A percentile compares a stretch with the other conserved stretches of the same genome.
phyloP scores from a whole-genome alignment of 1,139 yeast genomes.

The Entelexis sorbosivorans region DNA sequence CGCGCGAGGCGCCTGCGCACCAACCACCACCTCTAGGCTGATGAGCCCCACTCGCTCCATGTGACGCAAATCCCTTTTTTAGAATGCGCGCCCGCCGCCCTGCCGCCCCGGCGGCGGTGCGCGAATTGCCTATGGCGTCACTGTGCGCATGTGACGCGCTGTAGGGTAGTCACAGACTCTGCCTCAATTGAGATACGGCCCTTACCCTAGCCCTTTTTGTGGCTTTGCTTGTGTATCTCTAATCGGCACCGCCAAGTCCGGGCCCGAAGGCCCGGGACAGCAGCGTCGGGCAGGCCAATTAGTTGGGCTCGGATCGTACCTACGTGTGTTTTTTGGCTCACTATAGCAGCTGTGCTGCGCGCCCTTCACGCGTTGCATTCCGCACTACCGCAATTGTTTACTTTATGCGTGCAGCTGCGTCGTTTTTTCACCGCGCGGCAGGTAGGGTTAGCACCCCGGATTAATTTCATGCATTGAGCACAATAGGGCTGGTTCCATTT shows the following conservation, averaged over 20 bases:
- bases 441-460: conserved; percentile 1
- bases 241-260: background rate
- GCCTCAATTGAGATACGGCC: background rate
- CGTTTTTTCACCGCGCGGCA: background rate
- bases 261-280: background rate
- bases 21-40: too few species aligned
- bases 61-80: background rate
- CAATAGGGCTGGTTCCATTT: background rate
- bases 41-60: too few species aligned
- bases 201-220: background rate
- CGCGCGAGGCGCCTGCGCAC: background rate
- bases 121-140: background rate
- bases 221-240: background rate
- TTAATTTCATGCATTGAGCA: background rate
- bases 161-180: background rate
- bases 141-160: background rate
- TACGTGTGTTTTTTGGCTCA: too few species aligned
- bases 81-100: background rate
- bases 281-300: background rate
- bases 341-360: too few species aligned
- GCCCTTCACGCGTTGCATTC: background rate
- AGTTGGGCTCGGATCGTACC: too few species aligned
- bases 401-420: background rate
- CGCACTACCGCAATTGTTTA: background rate
- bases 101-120: background rate